These are phyloP conservation scores for Rhynchosporium secalis DNA, from an alignment of 2,329 filamentous ascomycete genomes.

Conservation along the genomic window DNA sequence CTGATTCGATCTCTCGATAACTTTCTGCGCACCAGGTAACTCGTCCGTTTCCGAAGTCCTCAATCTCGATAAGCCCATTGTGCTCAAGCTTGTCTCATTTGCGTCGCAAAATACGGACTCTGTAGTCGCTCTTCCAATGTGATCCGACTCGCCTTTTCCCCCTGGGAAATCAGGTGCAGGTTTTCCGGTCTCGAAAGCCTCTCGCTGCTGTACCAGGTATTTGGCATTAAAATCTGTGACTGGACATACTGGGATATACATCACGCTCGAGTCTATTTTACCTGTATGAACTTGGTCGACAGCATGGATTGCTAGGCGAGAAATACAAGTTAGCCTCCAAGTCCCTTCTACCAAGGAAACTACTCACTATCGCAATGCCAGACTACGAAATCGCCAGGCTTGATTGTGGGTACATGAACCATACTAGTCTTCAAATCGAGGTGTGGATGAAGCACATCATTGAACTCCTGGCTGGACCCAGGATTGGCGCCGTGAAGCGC, in stretches of 20 bases:
- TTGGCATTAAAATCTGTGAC: conserved; percentile 72
- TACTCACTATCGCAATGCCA: conserved; percentile 52
- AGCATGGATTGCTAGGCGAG: conserved; percentile 54
- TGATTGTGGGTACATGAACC: conserved; percentile 63
- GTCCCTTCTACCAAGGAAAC: not conserved
- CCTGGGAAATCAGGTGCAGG: conserved; percentile 72
- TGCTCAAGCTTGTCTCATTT: conserved; percentile 51
- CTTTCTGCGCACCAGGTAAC: conserved; percentile 11
- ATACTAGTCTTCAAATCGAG: conserved; percentile 61
- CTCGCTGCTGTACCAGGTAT: conserved; percentile 69
- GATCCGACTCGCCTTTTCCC: conserved; percentile 64
- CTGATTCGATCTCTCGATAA: conserved; percentile 16
- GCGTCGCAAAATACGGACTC: conserved; percentile 42
- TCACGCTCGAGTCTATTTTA: conserved; percentile 71
- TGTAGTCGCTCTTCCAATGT: conserved; percentile 47
- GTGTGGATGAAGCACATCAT: conserved; percentile 61
- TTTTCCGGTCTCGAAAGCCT: conserved; percentile 67
- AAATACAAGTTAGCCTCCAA: not conserved
- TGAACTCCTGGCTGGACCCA: conserved; percentile 63
- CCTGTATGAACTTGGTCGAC: conserved; percentile 80
- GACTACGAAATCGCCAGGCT: conserved; percentile 67
- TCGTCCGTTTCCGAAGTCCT: conserved; percentile 12
- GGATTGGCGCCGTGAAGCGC: conserved; percentile 70
- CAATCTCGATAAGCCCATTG: conserved; percentile 54
- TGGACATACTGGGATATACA: conserved; percentile 88